phyloP scores from a whole-genome alignment of 2,329 filamentous ascomycete species.

The Aspergillus sp. region DNA sequence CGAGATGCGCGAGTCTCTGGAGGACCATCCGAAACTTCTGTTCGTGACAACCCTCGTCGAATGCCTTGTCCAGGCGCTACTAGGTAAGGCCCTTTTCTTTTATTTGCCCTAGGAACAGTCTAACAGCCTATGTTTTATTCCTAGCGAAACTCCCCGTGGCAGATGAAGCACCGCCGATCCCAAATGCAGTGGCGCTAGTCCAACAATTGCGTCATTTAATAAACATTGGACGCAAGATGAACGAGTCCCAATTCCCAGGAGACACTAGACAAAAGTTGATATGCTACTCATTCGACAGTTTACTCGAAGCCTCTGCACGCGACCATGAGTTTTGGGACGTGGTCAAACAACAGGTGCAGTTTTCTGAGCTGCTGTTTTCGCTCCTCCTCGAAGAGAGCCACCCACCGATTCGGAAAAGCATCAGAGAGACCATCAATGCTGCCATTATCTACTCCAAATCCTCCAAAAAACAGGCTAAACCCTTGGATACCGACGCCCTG shows the following conservation, averaged over 20 bases:
- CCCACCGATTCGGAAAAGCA: slow-evolving; percentile 37
- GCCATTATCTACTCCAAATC: slow-evolving; percentile 34
- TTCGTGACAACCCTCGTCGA: slow-evolving; percentile 58
- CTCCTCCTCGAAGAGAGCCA: slow-evolving; percentile 47
- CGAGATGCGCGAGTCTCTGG: slow-evolving; percentile 50
- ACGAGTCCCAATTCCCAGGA: slow-evolving; percentile 15
- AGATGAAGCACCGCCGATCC: slow-evolving; percentile 28
- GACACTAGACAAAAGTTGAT: slow-evolving; percentile 36
- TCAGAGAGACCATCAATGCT: slow-evolving; percentile 40
- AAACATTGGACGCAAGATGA: slow-evolving; percentile 23
- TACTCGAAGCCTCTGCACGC: slow-evolving; percentile 51
- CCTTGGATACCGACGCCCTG: slow-evolving; percentile 16
- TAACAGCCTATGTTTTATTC: slow-evolving; percentile 7
- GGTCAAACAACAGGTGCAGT: slow-evolving; percentile 39
- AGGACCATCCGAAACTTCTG: slow-evolving; percentile 44
- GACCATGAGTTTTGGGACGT: slow-evolving; percentile 47
- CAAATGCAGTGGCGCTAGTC: slow-evolving; percentile 38
- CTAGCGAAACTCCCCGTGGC: slow-evolving; percentile 26
- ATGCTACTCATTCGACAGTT: slow-evolving; percentile 46
- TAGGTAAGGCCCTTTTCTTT: slow-evolving; percentile 43
- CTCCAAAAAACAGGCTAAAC: slow-evolving; percentile 27
- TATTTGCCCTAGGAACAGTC: background rate
- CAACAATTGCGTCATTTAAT: slow-evolving; percentile 38
- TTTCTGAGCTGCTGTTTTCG: slow-evolving; percentile 39
- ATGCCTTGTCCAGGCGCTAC: slow-evolving; percentile 56